A percentile compares a stretch with the other conserved stretches of the same genome.
Conservation (phyloP, 768 basidiomycete genomes). For the Mycena alexandri region DNA sequence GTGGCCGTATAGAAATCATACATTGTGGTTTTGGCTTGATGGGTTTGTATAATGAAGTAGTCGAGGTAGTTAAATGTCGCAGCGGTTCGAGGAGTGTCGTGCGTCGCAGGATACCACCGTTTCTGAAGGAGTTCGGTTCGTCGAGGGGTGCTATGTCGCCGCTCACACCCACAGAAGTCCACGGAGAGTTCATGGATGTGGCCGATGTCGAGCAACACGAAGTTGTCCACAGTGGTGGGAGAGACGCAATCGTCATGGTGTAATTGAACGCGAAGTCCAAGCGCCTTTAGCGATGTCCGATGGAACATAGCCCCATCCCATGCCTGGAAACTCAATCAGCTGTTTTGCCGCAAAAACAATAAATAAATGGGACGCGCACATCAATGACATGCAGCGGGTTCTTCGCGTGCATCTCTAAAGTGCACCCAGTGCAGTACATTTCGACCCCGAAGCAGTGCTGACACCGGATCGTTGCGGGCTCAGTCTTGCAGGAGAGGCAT, state of each 20-base stretch:
- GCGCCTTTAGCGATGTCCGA: not conserved
- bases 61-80: not conserved
- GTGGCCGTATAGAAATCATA: not conserved
- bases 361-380: too few species aligned
- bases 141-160: not conserved
- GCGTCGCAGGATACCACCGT: not conserved
- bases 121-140: not conserved
- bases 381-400: too few species aligned
- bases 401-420: too few species aligned
- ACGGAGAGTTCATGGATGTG: not conserved
- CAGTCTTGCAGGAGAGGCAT: not conserved
- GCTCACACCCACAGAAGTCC: slow-evolving; percentile 1
- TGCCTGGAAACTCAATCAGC: not conserved
- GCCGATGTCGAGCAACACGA: not conserved
- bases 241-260: not conserved
- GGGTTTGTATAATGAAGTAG: not conserved
- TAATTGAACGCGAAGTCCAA: not conserved
- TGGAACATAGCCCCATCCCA: not conserved
- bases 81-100: not conserved
- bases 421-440: too few species aligned
- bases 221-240: not conserved
- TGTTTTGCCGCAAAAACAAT: too few species aligned
- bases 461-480: too few species aligned
- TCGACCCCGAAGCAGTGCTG: too few species aligned
- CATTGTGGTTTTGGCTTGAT: not conserved